Evolutionary conservation across 139 green algal genomes (phyloP), one percentile per base, ranked within the genome.

Genomic region (Coelastrella sp.): DNA sequence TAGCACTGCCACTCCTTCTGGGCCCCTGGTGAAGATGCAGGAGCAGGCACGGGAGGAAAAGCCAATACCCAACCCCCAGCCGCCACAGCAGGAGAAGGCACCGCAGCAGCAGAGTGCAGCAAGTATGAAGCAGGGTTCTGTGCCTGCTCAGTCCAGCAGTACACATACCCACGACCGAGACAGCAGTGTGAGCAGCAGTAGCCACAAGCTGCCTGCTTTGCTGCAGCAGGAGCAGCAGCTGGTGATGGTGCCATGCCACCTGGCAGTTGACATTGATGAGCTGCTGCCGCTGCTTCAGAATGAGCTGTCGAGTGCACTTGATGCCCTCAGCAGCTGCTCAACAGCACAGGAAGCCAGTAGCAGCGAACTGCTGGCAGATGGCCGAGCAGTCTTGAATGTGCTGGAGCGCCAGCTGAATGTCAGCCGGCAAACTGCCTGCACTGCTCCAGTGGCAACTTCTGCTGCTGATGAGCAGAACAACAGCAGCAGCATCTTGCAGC

Each of bases 221-320:
- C 35, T 49, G 84, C 15, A 24, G 63, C 61, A 70, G 49, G 9
- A 57, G 68, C 49, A 88, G 35, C 66, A 70, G 66, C 84, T 61
- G 11, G 65, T 57, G 49, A 9, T 6, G 25, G 11, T 24, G 7
- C 68, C 22, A 6, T 19, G 49, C 61, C 12, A 22, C 20, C 7
- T 68, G 68, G 57, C 84, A 11, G 20, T 66, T 12, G 27, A 66
- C 10, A 17, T 88, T 11, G 84, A 73, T 19, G 8, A 88, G 11
- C 66, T 88, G 66, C 20, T 88, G 20, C 68, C 84, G 10, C 20
- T 72, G 84, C 84, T 88, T 66, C 84, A 81, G 12, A n/a, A 4
- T 6, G 84, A 88, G 68, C 68, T 88, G 61, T 35, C n/a, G 22
- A 15, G 27, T n/a, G 84, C 84, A 25, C 49, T 88, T 22, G 68